Evolutionary conservation across 306 rosid species (phyloP), one percentile per base, ranked within the genome.

Genomic region (Cucurbita moschata): DNA sequence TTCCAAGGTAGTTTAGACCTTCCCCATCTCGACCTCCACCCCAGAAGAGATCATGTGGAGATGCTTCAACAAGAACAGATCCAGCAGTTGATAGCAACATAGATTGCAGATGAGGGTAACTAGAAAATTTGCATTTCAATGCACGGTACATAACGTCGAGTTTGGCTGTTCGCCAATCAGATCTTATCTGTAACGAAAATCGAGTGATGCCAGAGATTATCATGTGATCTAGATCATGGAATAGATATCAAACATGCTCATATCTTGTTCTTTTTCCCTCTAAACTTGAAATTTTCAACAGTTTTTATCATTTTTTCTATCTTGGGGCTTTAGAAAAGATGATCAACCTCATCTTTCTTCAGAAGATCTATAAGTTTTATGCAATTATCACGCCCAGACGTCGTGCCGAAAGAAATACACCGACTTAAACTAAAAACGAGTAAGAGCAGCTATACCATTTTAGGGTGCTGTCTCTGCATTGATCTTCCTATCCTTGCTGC

Each of bases 1-100:
- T 83, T 9, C 98, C 98, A 6, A 93, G 87, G 83, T 88, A 87
- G 66, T 93, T 93, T 72, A 93, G 82, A 75, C 98, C 98, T 79
- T 93, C 98, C 26, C 97, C 98, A 3, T 87, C 97, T 62, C 96
- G 84, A 1, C 98, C 98, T 19, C 97, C 98, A 1, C 98, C 98
- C 98, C 96, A 93, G 75, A 93, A 93, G 19, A 93, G 88, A 83
- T 90, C 98, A 59, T 87, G 93, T 0, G 96, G 98, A 30, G 98
- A 87, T 72, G 97, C 97, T 84, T 93, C 98, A 43, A 90, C 97
- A 46, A 93, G 96, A 74, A 90, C 92, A 23, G 89, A 87, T 65
- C 97, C 98, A 43, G 83, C 84, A 59, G 96, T 90, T 30, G 90
- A 85, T 21, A 93, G 88, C 74, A 93, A 78, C 92, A 93, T 83